These are phyloP conservation scores for Eremothecium coryli DNA, from an alignment of 1,139 yeast genomes.

Conservation along the genomic window DNA sequence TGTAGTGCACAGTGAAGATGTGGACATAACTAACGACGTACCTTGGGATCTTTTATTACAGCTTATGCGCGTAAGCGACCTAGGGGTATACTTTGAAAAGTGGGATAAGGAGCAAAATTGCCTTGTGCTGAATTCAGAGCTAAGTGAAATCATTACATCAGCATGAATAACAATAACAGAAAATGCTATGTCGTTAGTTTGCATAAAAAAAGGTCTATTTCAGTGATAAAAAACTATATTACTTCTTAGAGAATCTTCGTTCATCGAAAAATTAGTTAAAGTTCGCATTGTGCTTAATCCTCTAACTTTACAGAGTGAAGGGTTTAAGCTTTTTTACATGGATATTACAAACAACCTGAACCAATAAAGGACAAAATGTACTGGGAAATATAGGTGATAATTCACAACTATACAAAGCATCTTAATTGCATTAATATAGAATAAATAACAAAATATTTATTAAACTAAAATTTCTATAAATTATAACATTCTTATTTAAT, in stretches of 20 bases:
- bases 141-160: constrained; percentile 2
- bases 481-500: too few relatives aligned
- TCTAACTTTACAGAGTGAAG: too few relatives aligned
- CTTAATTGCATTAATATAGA: too few relatives aligned
- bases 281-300: too few relatives aligned
- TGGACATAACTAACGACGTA: not conserved
- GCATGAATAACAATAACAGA: constrained; percentile 3
- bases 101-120: constrained; percentile 7
- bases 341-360: too few relatives aligned
- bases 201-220: not conserved
- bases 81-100: constrained; percentile 14
- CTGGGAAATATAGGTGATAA: too few relatives aligned
- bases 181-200: too few relatives aligned
- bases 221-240: not conserved
- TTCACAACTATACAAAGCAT: too few relatives aligned
- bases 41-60: constrained; percentile 2
- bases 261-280: not conserved
- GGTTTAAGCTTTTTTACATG: too few relatives aligned
- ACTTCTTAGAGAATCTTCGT: constrained; percentile 2
- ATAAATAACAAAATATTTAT: too few relatives aligned
- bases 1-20: constrained; percentile 9
- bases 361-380: too few relatives aligned
- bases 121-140: constrained; percentile 4
- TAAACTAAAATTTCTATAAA: too few relatives aligned
- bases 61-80: constrained; percentile 8